Base-by-base conservation (phyloP, 2,329 filamentous ascomycete genomes). In the Epichloe amarillans region DNA sequence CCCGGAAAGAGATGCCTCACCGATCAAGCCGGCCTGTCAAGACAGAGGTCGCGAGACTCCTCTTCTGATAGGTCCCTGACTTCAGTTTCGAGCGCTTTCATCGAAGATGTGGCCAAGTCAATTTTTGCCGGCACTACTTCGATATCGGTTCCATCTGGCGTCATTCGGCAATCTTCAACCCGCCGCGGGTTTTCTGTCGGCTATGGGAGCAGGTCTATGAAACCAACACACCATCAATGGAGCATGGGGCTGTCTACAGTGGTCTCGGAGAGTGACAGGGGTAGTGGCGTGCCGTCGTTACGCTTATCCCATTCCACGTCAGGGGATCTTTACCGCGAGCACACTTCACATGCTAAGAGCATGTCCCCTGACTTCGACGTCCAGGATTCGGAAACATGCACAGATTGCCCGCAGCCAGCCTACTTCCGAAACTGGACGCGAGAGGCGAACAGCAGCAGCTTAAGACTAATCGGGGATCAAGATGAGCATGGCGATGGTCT, bases 401-500 rank as follows among this genome's bases (percentile, higher is more conserved):
- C 79, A 8, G 76, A 80, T 26, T 67, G 69, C 6, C 78, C 76
- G 0, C 64, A 68, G 39, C 66, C 74, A 2, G 67, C 67, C 10
- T 72, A 72, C 56, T 59, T 65, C 49, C 69, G 72, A 57, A 65
- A 58, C 40, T 51, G 64, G 50, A 53, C 64, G 54, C 64, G 68
- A 53, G 64, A 66, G 50, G 53, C 61, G 42, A 56, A 59, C 30
- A 56, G 68, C 55, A 56, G 69, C 57, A 67, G 67, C 26, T 56
- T 62, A 7, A 72, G 71, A 42, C 67, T 74, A 33, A 68, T 83
- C 40, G 72, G 73, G 19, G 73, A 83, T 54, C 72, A 77, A 52
- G 80, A 84, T 55, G 81, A 84, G 60, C 70, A 83, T 56, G 79
- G 80, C 4, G 81, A 84, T 58, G 79, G 79, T 2, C 68, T 84